phyloP scores from a whole-genome alignment of 371 early-diverging fungal species.

The Fennellomyces sp. region DNA sequence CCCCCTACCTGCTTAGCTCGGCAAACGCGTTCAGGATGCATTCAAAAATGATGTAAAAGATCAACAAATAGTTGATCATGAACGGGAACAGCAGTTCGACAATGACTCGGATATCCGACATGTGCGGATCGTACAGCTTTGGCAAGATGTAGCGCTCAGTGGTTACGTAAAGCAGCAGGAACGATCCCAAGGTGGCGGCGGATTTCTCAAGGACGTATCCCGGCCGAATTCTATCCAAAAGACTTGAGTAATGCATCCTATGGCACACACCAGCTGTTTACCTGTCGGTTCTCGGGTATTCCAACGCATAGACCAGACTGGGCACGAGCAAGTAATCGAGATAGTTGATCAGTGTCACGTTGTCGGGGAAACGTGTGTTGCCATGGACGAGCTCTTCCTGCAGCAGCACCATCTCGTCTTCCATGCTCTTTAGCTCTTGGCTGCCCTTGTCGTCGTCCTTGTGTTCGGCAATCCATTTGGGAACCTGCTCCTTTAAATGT shows the following conservation, averaged over 20 bases:
- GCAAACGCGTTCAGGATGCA: conserved; percentile 96
- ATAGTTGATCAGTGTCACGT: conserved; percentile 83
- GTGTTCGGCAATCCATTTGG: conserved; percentile 26
- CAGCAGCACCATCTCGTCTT: conserved; percentile 58
- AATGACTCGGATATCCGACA: conserved; percentile 58
- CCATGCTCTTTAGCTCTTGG: conserved; percentile 17
- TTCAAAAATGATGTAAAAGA: conserved; percentile 96
- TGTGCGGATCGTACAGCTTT: conserved; percentile 65
- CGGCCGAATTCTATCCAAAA: conserved; percentile 71
- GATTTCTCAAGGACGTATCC: conserved; percentile 87
- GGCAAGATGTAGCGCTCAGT: conserved; percentile 90
- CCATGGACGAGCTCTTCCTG: conserved; percentile 65
- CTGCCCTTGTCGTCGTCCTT: conserved; percentile 6
- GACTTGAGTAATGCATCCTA: neutral
- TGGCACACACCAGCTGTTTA: conserved; percentile 18
- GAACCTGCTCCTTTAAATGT: conserved; percentile 36
- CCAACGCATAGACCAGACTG: conserved; percentile 89
- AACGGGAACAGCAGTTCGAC: conserved; percentile 83
- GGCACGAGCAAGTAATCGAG: conserved; percentile 90
- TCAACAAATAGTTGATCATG: conserved; percentile 85
- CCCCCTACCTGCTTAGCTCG: conserved; percentile 80
- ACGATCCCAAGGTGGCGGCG: conserved; percentile 80
- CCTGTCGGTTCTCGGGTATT: conserved; percentile 89
- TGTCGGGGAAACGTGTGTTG: conserved; percentile 73
- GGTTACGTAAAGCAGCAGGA: conserved; percentile 80